Evolutionary conservation across 768 basidiomycete species (phyloP), one percentile per base, ranked within the genome.

Genomic region (Macrolepiota dolichaula): DNA sequence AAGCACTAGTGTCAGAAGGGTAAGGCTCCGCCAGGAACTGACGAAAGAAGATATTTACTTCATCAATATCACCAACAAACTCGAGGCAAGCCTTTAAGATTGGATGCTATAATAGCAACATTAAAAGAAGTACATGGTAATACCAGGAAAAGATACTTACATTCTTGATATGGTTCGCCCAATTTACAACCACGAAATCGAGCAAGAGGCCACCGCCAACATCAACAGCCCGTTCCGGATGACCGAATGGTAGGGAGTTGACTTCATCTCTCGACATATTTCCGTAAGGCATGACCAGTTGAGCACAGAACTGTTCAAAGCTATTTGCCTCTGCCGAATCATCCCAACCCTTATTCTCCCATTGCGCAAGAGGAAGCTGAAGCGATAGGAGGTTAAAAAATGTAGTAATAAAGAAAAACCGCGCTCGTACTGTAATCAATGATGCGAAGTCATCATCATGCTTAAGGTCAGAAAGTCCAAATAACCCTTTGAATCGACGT

Each of bases 371-470:
- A 44, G 19, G 38, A 54, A 27, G 59, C 27, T n/a, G 35, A 61
- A 13, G 12, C 51, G 29, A 55, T 55, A n/a, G 5, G 32, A 17
- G 25, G 12, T 19, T 13, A 40, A 5, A 59, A 55, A 47, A n/a
- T 7, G 5, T 7, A 57, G 22, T n/a, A 51, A 19, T 69, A 67
- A 66, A 69, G 74, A n/a, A 55, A 62, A 49, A 24, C n/a, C 4
- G 10, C 40, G n/a, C 3, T 3, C 63, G 22, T 40, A 89, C 86
- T 73, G 81, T 76, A 17, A 95, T 72, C 0, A 92, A 71, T 10
- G 88, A 84, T 19, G 74, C 88, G 67, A 94, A 93, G 69, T 94
- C 93, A 2, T 86, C 85, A 59, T 94, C 88, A 61, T 91, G 85
- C 57, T 84, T 70, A 40, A 95, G 73, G 15, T 73, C 83, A 3